Conservation (phyloP, 2,329 filamentous ascomycete species). For the Incumbomyces delicatus region DNA sequence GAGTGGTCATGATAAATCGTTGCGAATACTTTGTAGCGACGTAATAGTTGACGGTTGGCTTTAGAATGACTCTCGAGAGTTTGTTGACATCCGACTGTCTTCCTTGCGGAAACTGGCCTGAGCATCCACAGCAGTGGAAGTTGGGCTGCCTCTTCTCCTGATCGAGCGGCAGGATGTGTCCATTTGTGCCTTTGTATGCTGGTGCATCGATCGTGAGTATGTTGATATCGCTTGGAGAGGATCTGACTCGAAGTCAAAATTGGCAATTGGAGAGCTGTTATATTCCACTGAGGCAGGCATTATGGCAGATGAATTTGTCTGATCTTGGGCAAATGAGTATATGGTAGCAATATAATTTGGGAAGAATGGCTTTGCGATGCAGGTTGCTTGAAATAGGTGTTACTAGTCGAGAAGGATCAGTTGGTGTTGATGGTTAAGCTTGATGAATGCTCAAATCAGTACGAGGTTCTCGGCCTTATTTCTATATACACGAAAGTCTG, state of each 20-base stretch:
- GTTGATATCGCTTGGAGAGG: conserved; percentile 19
- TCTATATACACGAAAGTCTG: no score
- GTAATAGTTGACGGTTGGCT: no score
- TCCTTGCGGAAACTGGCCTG: conserved; percentile 11
- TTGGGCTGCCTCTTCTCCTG: conserved; percentile 24
- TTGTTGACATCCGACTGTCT: conserved; percentile 12
- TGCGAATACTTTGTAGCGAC: no score
- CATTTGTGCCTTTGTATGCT: conserved; percentile 58
- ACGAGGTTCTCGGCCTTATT: no score
- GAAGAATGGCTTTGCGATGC: no score
- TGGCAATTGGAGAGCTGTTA: conserved; percentile 11
- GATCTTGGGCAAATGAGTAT: no score
- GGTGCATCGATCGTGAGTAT: conserved; percentile 54
- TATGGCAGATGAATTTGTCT: conserved; percentile 1
- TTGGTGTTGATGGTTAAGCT: no score
- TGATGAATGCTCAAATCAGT: no score
- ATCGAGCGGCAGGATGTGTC: conserved; percentile 44
- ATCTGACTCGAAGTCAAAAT: conserved; percentile 17
- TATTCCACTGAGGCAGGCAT: conserved; percentile 20
- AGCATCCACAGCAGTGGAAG: conserved; percentile 9
- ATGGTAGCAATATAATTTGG: no score
- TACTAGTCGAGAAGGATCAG: no score
- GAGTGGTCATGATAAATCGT: no score
- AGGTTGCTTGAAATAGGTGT: no score
- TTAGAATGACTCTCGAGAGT: conserved; percentile 17